Base-by-base conservation (phyloP, 2,329 filamentous ascomycete genomes). In the Berkeleyomyces basicola region DNA sequence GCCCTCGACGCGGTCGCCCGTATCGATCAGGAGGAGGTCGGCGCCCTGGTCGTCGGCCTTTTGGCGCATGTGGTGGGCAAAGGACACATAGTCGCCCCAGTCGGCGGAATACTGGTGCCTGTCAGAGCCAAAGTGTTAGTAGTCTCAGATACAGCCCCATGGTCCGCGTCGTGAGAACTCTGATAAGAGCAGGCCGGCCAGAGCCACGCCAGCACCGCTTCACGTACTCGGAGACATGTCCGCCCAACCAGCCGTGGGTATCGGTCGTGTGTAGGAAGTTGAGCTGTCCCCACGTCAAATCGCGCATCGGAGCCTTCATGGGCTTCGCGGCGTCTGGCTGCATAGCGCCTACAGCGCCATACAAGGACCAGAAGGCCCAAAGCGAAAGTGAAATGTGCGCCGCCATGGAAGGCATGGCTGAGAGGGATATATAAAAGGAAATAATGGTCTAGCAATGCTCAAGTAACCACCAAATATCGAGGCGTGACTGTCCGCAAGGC, bases 211-310 rank as follows among this genome's bases (percentile, higher is more conserved):
- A 57, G 40, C n/a, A 53, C 43, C 37, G 14, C 23, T 49, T 46
- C 1, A 70, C 80, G 70, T 76, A 90, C 85, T 99, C 93, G 76
- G 91, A 86, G 4, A 97, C 75, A 77, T 99, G 93, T 1, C 93
- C 93, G 7, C 84, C 90, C 70, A 95, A 85, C 93, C 93, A 99
- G 69, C 93, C 92, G 74, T 97, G 93, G 3, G 88, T 93, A 72
- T 97, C 88, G 47, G 93, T 97, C 0, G 93, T 97, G 70, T 95
- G 91, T n/a, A 99, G 75, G 72, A 96, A 95, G 78, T 97, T 97
- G 70, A 97, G 80, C 72, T 96, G 86, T n/a, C 88, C 91, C 89
- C 91, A 96, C 68, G 84, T 81, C 61, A 99, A 79, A 67, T 90
- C 81, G 69, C 92, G 85, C 74, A 97, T 82, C 55, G 90, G 91